phyloP scores from a whole-genome alignment of 192 early-diverging fungal genomes.

The Podila horticola region DNA sequence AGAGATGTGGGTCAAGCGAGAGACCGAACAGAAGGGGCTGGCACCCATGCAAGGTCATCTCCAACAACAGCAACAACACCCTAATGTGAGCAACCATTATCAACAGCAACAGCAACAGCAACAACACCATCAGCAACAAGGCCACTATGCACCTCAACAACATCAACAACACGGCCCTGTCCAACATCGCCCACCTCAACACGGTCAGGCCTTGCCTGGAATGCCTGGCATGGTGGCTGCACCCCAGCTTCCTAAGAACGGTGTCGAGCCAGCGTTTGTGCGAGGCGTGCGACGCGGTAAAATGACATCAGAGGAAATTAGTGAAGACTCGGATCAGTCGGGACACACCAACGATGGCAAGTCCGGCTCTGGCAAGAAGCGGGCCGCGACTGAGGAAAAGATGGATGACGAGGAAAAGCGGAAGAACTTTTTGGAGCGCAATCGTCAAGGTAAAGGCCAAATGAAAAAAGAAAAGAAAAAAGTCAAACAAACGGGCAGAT shows the following conservation, averaged over 20 bases:
- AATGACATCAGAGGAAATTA: conserved; percentile 41
- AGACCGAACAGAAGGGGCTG: conserved; percentile 13
- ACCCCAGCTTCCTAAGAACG: conserved; percentile 5
- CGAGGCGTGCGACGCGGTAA: conserved; percentile 10
- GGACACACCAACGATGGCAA: conserved; percentile 26
- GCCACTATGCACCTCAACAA: background rate
- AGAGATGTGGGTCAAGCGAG: conserved; percentile 45
- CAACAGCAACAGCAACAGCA: conserved; percentile 7
- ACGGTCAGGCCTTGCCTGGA: conserved; percentile 3
- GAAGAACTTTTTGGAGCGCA: conserved; percentile 86
- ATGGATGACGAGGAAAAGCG: conserved; percentile 76
- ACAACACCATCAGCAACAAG: conserved; percentile 1
- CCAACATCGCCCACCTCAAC: background rate
- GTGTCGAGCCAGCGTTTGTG: conserved; percentile 2
- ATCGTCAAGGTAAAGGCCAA: conserved; percentile 74
- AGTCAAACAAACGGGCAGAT: background rate
- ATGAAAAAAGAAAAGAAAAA: background rate
- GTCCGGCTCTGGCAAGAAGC: conserved; percentile 30
- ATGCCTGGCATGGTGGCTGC: conserved; percentile 18
- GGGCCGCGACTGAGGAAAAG: conserved; percentile 47
- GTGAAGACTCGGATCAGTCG: conserved; percentile 26
- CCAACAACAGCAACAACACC: conserved; percentile 3
- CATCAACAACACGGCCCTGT: background rate
- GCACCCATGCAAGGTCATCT: conserved; percentile 15
- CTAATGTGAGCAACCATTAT: background rate